Evolutionary conservation across 2,329 filamentous ascomycete genomes (phyloP), one percentile per base, ranked within the genome.

Genomic region (Fusarium foetens): DNA sequence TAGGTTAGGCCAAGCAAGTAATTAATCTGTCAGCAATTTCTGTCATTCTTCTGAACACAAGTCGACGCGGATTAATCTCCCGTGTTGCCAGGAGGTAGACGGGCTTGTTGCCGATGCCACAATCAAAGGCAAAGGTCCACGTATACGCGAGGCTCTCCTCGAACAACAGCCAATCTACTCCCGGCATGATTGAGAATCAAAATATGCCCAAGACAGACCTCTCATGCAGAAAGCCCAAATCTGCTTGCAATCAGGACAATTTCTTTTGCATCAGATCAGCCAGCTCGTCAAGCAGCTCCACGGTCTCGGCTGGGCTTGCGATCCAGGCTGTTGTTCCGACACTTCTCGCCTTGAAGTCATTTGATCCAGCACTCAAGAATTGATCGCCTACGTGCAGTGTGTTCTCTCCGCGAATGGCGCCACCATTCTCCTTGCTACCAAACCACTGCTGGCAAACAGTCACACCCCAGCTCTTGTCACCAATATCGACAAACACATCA

Each of bases 291-390:
- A 99, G 83, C 76, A 98, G 82, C 75, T 93, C 91, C 42, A 97
- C 94, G 35, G 96, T 99, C 86, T 99, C 96, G 1, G 88, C 86
- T 0, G 96, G 96, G 79, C 90, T 98, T 3, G 96, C 95, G 74
- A 99, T 97, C 96, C 96, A 99, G 2, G 95, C 95, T 27, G 96
- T 98, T 2, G 95, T 98, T 38, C 94, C 96, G 25, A 97, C 95
- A 76, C 94, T 89, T 35, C 95, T 87, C 12, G 95, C 93, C 85
- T 98, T 97, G 86, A 98, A 99, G 82, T 99, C 96, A 82, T 99
- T 99, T 21, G 94, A 94, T 0, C 95, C 95, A 7, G 95, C 95
- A 68, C 93, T 97, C 71, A 99, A 84, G 81, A 99, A 99, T 83
- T 99, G 96, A 82, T 99, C 96, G 19, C 96, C 96, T 8, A 99